Conservation (phyloP, 768 basidiomycete genomes). For the Boletus subparvulus region DNA sequence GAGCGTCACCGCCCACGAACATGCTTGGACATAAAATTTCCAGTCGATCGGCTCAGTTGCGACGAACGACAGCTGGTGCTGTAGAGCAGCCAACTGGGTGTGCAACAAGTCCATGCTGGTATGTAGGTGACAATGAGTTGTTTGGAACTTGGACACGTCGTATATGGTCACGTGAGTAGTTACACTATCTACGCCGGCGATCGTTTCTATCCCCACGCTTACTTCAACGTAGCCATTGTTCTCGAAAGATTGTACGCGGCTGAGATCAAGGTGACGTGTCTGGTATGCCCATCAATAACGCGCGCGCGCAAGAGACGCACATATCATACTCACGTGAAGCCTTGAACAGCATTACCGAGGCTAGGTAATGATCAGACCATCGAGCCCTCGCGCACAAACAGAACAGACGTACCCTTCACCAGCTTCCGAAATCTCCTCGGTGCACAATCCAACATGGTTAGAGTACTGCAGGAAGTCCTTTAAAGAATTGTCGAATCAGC, state of each 20-base stretch:
- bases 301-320: neutral
- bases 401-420: conserved; percentile 68
- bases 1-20: conserved; percentile 74
- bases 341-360: conserved; percentile 85
- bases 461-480: conserved; percentile 79
- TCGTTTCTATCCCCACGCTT: neutral
- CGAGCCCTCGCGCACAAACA: neutral
- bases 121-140: neutral
- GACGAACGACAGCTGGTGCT: conserved; percentile 69
- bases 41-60: conserved; percentile 73
- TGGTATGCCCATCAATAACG: conserved; percentile 23
- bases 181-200: no score
- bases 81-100: conserved; percentile 52
- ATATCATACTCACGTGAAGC: conserved; percentile 68
- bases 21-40: conserved; percentile 76
- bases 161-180: no score
- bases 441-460: conserved; percentile 86
- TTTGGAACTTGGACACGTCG: neutral
- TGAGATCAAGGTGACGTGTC: conserved; percentile 82
- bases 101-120: conserved; percentile 60
- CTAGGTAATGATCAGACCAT: conserved; percentile 36
- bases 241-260: conserved; percentile 82
- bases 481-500: neutral
- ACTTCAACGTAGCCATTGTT: conserved; percentile 38
- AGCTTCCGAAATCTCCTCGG: conserved; percentile 81